Conservation (phyloP, 352 stramenopile species). For the Globisporangium irregulare region DNA sequence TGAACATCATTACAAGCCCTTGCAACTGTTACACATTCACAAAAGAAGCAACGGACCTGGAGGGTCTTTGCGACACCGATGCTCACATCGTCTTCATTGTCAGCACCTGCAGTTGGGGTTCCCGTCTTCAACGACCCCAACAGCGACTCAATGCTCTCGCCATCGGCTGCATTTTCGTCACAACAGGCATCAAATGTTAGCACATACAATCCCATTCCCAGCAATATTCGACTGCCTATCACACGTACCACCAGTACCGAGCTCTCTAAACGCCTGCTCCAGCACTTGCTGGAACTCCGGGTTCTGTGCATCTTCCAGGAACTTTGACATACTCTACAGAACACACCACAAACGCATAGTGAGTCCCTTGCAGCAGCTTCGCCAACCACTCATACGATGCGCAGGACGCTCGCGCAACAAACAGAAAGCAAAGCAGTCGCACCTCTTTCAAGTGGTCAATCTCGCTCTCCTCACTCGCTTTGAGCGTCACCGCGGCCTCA, state of each 20-base stretch:
- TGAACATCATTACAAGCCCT: neutral
- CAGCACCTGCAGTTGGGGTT: slow-evolving; percentile 7
- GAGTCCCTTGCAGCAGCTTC: neutral
- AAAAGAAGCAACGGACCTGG: slow-evolving; percentile 34
- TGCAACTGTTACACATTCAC: neutral
- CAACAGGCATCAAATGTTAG: slow-evolving; percentile 5
- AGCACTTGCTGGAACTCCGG: slow-evolving; percentile 85
- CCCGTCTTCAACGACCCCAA: slow-evolving; percentile 49
- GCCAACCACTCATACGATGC: neutral
- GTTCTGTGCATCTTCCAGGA: slow-evolving; percentile 83
- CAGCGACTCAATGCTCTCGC: slow-evolving; percentile 68
- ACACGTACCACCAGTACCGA: slow-evolving; percentile 56
- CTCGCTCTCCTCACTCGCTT: slow-evolving; percentile 45
- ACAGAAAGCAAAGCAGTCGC: neutral
- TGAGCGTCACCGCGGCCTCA: slow-evolving; percentile 49
- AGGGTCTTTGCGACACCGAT: slow-evolving; percentile 83
- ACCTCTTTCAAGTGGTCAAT: slow-evolving; percentile 71
- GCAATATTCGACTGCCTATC: neutral
- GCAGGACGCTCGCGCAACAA: neutral
- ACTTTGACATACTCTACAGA: slow-evolving; percentile 78
- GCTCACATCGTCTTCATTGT: slow-evolving; percentile 74
- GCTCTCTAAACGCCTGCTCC: slow-evolving; percentile 83
- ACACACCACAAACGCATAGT: neutral
- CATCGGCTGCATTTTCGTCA: slow-evolving; percentile 33
- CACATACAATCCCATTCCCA: neutral